Evolutionary conservation across 2,329 filamentous ascomycete species (phyloP).

Genomic region (Apiospora arundinis): DNA sequence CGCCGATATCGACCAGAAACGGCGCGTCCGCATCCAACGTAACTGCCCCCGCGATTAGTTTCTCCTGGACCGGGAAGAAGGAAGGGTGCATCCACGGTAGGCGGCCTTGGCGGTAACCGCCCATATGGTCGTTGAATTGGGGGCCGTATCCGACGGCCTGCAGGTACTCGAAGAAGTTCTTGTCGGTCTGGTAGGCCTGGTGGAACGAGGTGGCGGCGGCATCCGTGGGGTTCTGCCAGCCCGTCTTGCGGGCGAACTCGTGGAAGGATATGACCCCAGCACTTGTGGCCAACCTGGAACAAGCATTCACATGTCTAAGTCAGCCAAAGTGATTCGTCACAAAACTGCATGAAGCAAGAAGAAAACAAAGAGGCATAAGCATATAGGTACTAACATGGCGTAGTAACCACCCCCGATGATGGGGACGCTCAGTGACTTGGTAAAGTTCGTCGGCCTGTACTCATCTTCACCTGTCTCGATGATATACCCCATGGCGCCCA

Average conservation of each 20-base stretch:
- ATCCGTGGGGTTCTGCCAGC: slow-evolving; percentile 25
- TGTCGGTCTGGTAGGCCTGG: slow-evolving; percentile 42
- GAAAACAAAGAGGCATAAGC: slow-evolving; percentile 3
- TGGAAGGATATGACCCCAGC: slow-evolving; percentile 15
- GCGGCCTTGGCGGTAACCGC: slow-evolving; percentile 40
- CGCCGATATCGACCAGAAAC: slow-evolving; percentile 29
- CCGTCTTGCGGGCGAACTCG: slow-evolving; percentile 25
- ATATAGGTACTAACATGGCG: neutral
- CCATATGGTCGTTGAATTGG: slow-evolving; percentile 48
- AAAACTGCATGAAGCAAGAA: neutral
- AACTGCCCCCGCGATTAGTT: slow-evolving; percentile 30
- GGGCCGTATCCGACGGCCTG: slow-evolving; percentile 38
- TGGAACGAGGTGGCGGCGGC: slow-evolving; percentile 27
- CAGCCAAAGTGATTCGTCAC: neutral
- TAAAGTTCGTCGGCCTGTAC: slow-evolving; percentile 28
- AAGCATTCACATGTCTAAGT: slow-evolving; percentile 1
- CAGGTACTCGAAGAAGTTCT: slow-evolving; percentile 44
- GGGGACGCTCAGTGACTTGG: slow-evolving; percentile 19
- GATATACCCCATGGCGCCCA: slow-evolving; percentile 30
- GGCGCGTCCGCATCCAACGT: slow-evolving; percentile 9
- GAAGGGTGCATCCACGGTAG: slow-evolving; percentile 35
- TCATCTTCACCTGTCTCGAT: slow-evolving; percentile 28
- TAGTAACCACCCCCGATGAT: neutral
- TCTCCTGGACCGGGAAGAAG: slow-evolving; percentile 41
- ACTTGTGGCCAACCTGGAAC: slow-evolving; percentile 19